Conservation (phyloP, 257 asterid genomes). For the Ophiorrhiza pumila region DNA sequence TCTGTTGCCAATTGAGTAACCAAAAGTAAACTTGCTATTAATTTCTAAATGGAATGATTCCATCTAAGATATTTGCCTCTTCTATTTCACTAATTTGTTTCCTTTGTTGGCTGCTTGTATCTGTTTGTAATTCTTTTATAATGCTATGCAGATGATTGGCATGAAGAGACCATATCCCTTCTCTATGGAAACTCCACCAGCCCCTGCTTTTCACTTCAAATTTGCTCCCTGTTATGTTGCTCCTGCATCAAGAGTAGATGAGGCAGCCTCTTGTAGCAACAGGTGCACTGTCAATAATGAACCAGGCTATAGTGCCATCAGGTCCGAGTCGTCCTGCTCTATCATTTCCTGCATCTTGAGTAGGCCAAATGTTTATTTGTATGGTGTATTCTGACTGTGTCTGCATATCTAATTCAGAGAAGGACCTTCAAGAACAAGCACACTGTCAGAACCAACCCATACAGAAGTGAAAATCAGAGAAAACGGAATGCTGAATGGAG, state of each 20-base stretch:
- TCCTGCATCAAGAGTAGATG: slow-evolving; percentile 31
- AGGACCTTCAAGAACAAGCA: slow-evolving; percentile 39
- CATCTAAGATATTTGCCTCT: not conserved
- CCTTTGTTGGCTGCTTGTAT: not conserved
- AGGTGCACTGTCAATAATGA: slow-evolving; percentile 32
- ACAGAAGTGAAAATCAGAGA: slow-evolving; percentile 21
- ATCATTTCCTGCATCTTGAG: not conserved
- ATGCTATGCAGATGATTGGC: slow-evolving; percentile 28
- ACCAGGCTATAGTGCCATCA: slow-evolving; percentile 32
- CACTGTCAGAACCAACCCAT: slow-evolving; percentile 25
- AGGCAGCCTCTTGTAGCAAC: slow-evolving; percentile 38
- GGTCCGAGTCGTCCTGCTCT: slow-evolving; percentile 30
- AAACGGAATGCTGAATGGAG: slow-evolving; percentile 45
- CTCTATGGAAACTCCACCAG: slow-evolving; percentile 28
- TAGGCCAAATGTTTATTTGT: not conserved
- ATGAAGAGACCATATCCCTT: slow-evolving; percentile 41
- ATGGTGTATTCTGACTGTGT: slow-evolving; percentile 16
- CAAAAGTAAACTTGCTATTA: not conserved
- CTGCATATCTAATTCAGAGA: slow-evolving; percentile 36
- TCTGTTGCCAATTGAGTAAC: not conserved
- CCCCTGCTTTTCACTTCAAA: slow-evolving; percentile 30
- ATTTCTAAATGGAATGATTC: not conserved
- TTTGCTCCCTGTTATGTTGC: slow-evolving; percentile 23
- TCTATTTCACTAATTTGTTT: not conserved
- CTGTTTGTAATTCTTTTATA: not conserved